Percentiles rank a stretch among this genome's conserved stretches.
phyloP scores from a whole-genome alignment of 2,329 filamentous ascomycete genomes.

The Xylaria sp. region DNA sequence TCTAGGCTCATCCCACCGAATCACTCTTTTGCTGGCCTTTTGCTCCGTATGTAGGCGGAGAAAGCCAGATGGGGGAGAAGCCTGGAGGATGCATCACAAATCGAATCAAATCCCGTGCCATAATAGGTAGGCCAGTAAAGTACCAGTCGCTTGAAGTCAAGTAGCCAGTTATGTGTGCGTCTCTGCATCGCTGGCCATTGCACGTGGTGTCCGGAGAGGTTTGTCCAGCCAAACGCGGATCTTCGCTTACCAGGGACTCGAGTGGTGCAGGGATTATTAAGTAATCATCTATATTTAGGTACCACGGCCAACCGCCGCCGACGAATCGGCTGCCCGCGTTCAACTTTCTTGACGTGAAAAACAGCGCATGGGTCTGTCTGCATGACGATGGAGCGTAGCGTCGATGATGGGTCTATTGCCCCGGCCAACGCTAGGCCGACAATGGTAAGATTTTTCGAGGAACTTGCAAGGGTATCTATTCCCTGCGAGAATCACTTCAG shows the following conservation, averaged over 20 bases:
- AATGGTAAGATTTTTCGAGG: conserved; percentile 31
- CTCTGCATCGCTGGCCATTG: conserved; percentile 11
- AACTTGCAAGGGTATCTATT: conserved; percentile 10
- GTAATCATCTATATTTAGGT: conserved; percentile 29
- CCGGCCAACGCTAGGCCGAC: conserved; percentile 16
- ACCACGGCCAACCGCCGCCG: conserved; percentile 6
- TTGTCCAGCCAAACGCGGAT: conserved; percentile 10
- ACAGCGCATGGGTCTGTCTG: conserved; percentile 9
- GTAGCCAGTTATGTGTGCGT: background rate
- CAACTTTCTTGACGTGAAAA: background rate
- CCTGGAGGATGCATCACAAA: background rate
- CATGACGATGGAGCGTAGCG: background rate
- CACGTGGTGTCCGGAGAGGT: conserved; percentile 20
- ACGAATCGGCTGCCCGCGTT: conserved; percentile 29
- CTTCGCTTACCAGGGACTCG: conserved; percentile 19
- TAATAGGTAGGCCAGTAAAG: too few relatives aligned
- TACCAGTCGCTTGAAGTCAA: too few relatives aligned
- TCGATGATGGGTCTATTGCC: background rate
- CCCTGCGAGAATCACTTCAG: conserved; percentile 21
- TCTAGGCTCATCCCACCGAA: background rate
- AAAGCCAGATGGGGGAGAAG: background rate
- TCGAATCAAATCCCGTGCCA: background rate
- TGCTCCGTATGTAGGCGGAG: background rate
- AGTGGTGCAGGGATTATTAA: conserved; percentile 12
- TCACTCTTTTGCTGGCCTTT: background rate